Conservation (phyloP, 257 asterid species). For the Nicotiana benthamiana region DNA sequence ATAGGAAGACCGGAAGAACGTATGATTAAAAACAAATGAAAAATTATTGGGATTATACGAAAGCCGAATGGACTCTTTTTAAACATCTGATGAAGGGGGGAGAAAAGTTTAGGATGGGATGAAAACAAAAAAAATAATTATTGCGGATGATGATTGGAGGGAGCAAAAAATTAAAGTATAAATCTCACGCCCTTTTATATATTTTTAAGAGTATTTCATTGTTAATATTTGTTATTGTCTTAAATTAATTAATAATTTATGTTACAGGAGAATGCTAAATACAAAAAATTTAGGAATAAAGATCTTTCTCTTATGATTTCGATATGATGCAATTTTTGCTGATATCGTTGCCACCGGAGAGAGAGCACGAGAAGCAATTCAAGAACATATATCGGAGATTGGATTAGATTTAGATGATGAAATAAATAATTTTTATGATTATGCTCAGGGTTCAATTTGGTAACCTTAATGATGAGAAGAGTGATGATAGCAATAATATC, state of each 20-base stretch:
- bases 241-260: not conserved
- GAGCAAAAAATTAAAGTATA: not conserved
- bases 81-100: not conserved
- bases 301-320: not conserved
- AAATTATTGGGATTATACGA: not conserved
- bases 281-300: not conserved
- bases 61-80: not conserved
- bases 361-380: not conserved
- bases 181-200: too few relatives aligned
- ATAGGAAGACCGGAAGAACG: not conserved
- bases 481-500: not conserved
- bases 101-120: not conserved
- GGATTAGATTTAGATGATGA: not conserved
- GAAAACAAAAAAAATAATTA: too few relatives aligned
- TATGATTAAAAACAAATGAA: not conserved
- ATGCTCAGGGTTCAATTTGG: not conserved
- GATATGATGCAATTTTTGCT: not conserved
- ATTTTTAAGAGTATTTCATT: not conserved
- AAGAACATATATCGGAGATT: not conserved
- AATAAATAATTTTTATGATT: not conserved
- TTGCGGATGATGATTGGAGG: not conserved
- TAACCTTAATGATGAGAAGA: not conserved
- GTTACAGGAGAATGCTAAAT: not conserved
- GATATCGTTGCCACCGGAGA: conserved; percentile 6
- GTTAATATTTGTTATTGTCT: too few relatives aligned